Evolutionary conservation across 305 asterid genomes (phyloP), one percentile per base, ranked within the genome.

Genomic region (Fraxinus sp.): DNA sequence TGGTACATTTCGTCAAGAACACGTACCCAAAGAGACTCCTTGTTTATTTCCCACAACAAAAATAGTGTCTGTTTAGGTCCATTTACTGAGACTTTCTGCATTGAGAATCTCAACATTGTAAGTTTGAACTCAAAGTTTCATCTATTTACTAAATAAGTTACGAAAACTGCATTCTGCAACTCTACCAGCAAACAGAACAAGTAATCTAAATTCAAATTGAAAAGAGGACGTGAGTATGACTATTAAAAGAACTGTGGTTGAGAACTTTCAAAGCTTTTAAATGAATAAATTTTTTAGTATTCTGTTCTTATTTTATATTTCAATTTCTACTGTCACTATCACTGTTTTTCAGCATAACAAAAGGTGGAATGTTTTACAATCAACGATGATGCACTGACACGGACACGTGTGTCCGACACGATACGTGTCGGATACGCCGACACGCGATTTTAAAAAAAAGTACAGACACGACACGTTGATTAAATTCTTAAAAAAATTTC

Each of bases 1-100:
- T 94, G 98, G 90, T 90, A 92, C 96, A 94, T 91, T 83, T 96
- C 97, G 79, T 96, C 97, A 26, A 94, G 90, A 85, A 96, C 89
- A 36, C 78, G 90, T 35, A 28, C 75, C 83, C 84, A 79, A 14
- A 90, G 88, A 43, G 89, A 46, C 83, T 83, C 81, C 81, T 86
- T 91, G 24, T 90, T 85, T 62, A 91, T 86, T 87, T 70, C 90
- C 97, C 98, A 96, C 83, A 91, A 82, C 81, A 87, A 28, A 71
- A 86, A 87, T 18, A 75, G 77, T 1, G 88, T 46, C 78, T 79
- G 91, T 87, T 52, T 90, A 77, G 83, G 89, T 83, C 81, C 92
- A 57, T 59, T 77, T 14, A 89, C 36, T 39, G 52, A 10, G 79
- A 91, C 85, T 87, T 89, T 91, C 98, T 94, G 95, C 86, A 87